Conservation (phyloP, 345 rosid genomes). For the Abelmoschus esculentus region DNA sequence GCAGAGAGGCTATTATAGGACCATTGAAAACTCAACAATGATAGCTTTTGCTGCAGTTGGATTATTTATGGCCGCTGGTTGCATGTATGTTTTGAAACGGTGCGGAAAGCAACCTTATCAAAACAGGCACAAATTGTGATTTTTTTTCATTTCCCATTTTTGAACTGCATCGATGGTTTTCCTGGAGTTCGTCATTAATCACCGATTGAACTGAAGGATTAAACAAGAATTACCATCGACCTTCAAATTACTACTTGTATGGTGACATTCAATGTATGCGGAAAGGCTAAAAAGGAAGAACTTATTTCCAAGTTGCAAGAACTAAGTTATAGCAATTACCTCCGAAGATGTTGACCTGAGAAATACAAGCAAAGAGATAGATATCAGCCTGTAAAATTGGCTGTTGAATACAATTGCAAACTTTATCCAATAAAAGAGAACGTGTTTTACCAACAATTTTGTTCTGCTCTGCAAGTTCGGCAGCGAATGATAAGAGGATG, state of each 20-base stretch:
- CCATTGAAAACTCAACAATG: slow-evolving; percentile 62
- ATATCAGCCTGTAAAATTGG: neutral
- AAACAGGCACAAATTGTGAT: slow-evolving; percentile 69
- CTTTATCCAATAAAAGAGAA: no score
- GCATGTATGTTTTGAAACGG: slow-evolving; percentile 70
- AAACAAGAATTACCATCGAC: neutral
- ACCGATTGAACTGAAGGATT: slow-evolving; percentile 6
- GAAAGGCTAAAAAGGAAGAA: neutral
- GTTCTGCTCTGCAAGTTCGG: no score
- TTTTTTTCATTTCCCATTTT: neutral
- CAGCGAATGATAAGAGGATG: no score
- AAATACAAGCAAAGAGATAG: neutral
- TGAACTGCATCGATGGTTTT: slow-evolving; percentile 1
- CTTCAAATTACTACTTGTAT: neutral
- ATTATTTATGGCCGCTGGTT: slow-evolving; percentile 61
- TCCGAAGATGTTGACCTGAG: neutral
- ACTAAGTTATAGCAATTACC: neutral
- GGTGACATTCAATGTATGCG: neutral
- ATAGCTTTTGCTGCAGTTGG: slow-evolving; percentile 57
- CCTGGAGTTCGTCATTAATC: slow-evolving; percentile 5
- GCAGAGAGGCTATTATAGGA: slow-evolving; percentile 68
- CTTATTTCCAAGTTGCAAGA: neutral
- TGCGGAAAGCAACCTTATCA: slow-evolving; percentile 91
- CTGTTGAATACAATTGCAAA: neutral
- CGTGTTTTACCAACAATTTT: no score